These are phyloP conservation scores for Botrytis medusae DNA, from an alignment of 2,329 filamentous ascomycete species.

Conservation along the genomic window DNA sequence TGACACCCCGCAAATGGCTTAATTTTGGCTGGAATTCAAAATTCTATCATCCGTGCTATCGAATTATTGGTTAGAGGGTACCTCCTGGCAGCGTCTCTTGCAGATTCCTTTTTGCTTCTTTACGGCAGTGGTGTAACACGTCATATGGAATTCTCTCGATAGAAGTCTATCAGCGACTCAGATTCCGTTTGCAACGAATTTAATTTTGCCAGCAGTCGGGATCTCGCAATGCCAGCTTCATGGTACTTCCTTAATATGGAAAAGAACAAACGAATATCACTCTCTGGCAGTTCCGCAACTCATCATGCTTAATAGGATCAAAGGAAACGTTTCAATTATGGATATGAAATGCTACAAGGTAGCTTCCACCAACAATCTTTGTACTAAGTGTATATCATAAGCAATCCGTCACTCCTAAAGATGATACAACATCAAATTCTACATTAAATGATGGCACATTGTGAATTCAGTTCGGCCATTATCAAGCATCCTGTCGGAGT, in stretches of 20 bases:
- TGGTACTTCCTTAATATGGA: not conserved
- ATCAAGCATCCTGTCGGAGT: not conserved
- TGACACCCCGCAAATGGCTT: slow-evolving; percentile 9
- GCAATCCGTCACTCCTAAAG: not conserved
- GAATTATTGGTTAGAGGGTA: not conserved
- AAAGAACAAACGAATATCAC: not conserved
- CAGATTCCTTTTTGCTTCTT: not conserved
- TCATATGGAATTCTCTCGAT: not conserved
- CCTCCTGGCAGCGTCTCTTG: not conserved
- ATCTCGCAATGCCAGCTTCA: not conserved
- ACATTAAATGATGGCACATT: not conserved
- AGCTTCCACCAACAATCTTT: not conserved
- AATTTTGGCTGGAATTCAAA: not conserved
- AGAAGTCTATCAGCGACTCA: not conserved
- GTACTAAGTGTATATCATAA: not conserved
- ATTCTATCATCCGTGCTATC: not conserved
- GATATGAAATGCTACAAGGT: not conserved
- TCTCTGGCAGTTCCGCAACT: not conserved
- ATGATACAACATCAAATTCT: not conserved
- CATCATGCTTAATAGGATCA: not conserved
- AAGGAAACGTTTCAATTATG: not conserved
- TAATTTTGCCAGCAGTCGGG: not conserved
- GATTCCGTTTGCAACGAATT: not conserved
- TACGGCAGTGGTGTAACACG: not conserved
- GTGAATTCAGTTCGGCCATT: not conserved